Evolutionary conservation across 2,329 filamentous ascomycete species (phyloP), one percentile per base, ranked within the genome.

Genomic region (Pochonia chlamydosporia): DNA sequence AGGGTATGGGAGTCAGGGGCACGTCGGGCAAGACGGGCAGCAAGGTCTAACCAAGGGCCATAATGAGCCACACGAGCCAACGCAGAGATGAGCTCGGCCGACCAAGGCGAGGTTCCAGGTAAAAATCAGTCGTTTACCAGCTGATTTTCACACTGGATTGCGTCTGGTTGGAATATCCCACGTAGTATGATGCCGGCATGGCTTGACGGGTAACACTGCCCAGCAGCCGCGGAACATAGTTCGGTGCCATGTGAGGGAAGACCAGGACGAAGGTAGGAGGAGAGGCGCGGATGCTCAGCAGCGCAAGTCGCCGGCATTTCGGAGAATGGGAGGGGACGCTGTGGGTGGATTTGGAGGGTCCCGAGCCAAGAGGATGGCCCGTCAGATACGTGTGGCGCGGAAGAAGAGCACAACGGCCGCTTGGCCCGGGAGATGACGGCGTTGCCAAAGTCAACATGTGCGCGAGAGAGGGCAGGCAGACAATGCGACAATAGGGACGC

Each of bases 251-350:
- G 45, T 49, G 47, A 44, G 46, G 23, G 26, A 26, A 10, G 40
- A 23, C 14, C 26, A 28, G 13, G 13, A 28, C 28, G 40, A 23
- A 40, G 25, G 23, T 7, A 13, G 26, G 30, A 6, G 30, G 5
- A 16, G 23, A 41, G 25, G 37, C 16, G 25, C 42, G 33, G 33
- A 40, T 40, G 16, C 8, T 28, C 14, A 7, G 37, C 36, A 33
- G 49, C 47, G 33, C 20, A 23, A 30, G 28, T 43, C 37, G 50
- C 36, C 48, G 48, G 48, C 48, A 30, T 39, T 45, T 48, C 49
- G 52, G 49, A 40, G 39, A 35, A 47, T 26, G 44, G 41, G 31
- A 45, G 43, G 40, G 30, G 25, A n/a, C n/a, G n/a, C n/a, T n/a
- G n/a, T 26, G 30, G 35, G 33, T 33, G 46, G 40, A 40, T 33